Evolutionary conservation across 345 rosid genomes (phyloP).

Genomic region (Mallotus nudiflorus): DNA sequence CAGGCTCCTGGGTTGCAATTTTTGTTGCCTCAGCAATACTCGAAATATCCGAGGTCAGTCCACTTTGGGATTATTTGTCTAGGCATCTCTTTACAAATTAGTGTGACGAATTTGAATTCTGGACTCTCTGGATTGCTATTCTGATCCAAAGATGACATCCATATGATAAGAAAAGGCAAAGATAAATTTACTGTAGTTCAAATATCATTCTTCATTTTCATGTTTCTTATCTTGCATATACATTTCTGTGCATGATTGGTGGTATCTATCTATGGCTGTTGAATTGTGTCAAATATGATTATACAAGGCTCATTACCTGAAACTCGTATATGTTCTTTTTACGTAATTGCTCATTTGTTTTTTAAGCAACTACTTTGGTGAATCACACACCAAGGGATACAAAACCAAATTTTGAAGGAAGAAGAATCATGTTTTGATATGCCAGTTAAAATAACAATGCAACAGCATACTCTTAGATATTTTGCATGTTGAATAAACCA

Average conservation of each 20-base stretch:
- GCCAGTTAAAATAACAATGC: not conserved
- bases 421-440: not conserved
- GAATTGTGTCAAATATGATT: not conserved
- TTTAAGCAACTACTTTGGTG: not conserved
- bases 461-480: not conserved
- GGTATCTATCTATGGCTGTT: not conserved
- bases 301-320: not conserved
- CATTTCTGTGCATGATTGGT: not conserved
- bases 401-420: not conserved
- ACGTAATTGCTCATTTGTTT: not conserved
- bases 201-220: not conserved
- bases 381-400: not conserved
- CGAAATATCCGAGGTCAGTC: slow-evolving; percentile 81
- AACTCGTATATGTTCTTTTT: not conserved
- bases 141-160: not conserved
- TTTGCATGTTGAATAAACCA: not conserved
- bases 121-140: not conserved
- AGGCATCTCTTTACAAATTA: not conserved
- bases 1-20: slow-evolving; percentile 98
- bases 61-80: slow-evolving; percentile 11
- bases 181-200: not conserved
- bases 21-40: slow-evolving; percentile 80
- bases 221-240: no score
- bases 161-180: not conserved
- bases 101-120: not conserved